phyloP scores from a whole-genome alignment of 306 rosid genomes.

The Elaeagnus macrophylla region DNA sequence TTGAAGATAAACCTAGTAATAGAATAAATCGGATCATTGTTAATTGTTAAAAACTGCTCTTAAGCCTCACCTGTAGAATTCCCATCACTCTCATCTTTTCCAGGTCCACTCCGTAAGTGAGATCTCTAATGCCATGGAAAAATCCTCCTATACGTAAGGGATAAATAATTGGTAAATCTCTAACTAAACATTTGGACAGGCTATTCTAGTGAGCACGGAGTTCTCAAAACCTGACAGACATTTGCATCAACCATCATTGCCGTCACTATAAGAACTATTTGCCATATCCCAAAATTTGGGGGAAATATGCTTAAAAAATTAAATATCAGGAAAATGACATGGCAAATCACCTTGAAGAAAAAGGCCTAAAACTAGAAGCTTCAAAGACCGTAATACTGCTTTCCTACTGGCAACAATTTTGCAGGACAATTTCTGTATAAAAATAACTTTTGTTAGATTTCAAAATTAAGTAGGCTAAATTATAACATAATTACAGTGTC shows the following conservation, averaged over 20 bases:
- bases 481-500: neutral
- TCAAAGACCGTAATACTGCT: slow-evolving; percentile 54
- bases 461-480: neutral
- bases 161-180: no score
- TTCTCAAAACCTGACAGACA: neutral
- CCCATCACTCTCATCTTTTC: slow-evolving; percentile 75
- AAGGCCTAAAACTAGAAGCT: slow-evolving; percentile 73
- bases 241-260: no score
- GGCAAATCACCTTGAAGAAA: slow-evolving; percentile 70
- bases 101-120: slow-evolving; percentile 78
- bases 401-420: slow-evolving; percentile 51
- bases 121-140: slow-evolving; percentile 61
- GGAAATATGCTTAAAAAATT: neutral
- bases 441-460: neutral
- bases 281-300: no score
- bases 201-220: neutral
- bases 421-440: slow-evolving; percentile 55
- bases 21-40: no score
- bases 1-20: no score
- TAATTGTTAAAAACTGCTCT: no score
- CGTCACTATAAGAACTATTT: no score
- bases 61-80: slow-evolving; percentile 53
- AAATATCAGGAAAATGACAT: slow-evolving; percentile 1
- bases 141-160: slow-evolving; percentile 55
- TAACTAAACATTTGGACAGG: no score